Evolutionary conservation across 2,329 filamentous ascomycete genomes (phyloP), one percentile per base, ranked within the genome.

Genomic region (Monilinia laxa): DNA sequence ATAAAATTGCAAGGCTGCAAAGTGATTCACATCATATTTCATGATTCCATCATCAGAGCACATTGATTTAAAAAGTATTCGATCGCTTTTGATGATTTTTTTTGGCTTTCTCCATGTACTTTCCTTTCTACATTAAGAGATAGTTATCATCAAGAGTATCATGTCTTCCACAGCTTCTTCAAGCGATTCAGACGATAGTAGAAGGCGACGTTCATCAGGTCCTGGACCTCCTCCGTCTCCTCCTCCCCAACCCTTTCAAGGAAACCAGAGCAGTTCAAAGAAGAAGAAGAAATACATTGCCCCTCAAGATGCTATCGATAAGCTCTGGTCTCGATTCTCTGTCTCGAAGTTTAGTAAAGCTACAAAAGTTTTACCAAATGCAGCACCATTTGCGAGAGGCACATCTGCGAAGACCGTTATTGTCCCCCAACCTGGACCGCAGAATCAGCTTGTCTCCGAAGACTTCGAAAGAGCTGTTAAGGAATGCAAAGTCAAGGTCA

Each of bases 381-480:
- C 88, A 65, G 82, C 87, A 20, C 63, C 62, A 7, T 35, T 64
- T 16, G 64, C 57, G 11, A 64, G 62, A 40, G 62, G 57, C 20
- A 58, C 60, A 18, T 66, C 56, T 3, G 52, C 58, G 59, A 62
- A 67, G 67, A 64, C 62, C 7, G 42, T 64, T 38, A 64, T 64
- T 49, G 23, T 64, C 12, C 66, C 64, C 52, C 52, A 65, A 20
- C 81, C 79, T 52, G 82, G 81, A 70, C 82, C 78, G 64, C 83
- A 83, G 31, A 89, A 90, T 69, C 85, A 89, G 75, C 81, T 87
- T 54, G 79, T 89, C 4, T 64, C 62, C 6, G 67, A 87, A 84
- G 85, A 87, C 71, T 94, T 91, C 75, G 86, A 92, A 62, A 85
- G 91, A 73, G 91, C 91, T 0, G 86, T 83, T 2, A 83, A 83